Evolutionary conservation across 2,329 filamentous ascomycete genomes (phyloP), one percentile per base, ranked within the genome.

Genomic region (Ceratocystis albifundus): DNA sequence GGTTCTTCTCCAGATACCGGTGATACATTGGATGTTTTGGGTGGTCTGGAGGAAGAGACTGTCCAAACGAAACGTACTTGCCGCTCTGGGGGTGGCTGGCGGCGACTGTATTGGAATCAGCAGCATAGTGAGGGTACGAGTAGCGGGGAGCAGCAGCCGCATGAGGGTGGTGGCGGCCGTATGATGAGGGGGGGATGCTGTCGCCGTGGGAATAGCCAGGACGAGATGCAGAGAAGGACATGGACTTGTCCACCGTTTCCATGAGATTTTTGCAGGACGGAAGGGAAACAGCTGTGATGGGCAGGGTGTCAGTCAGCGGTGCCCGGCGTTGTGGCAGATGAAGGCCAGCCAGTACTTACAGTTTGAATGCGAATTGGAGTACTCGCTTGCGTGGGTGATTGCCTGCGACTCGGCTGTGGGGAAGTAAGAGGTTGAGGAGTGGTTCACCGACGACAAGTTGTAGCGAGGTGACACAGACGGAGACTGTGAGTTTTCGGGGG

Each of bases 391-490:
- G 59, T 22, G 45, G 22, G 15, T 17, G 17, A 45, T 8, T 36
- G 8, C 32, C 32, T 41, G 36, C 50, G 22, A 41, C 53, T 57
- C 44, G 17, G 64, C 32, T 59, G n/a, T 41, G 3, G 44, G 30
- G 36, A 22, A 20, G 41, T 61, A 20, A 7, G 10, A 44, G 6
- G 36, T 30, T 57, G 53, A 50, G 22, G 61, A 41, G 28, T 45
- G 50, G 53, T 65, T 50, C 53, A 65, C 53, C 8, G 50, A 30
- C 20, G 50, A 65, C 41, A 65, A 50, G 17, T 45, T 44, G 50
- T 65, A 65, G 5, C 44, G 50, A 20, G 64, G 64, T n/a, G 64
- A 65, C 7, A 59, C 48, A 46, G 64, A 59, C 25, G 64, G 64
- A 7, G 64, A 65, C 1, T 65, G 10, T 6, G 64, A 44, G 32